Percentiles rank a stretch among this genome's conserved stretches.
Evolutionary conservation across 768 basidiomycete genomes (phyloP).

Genomic region (Naematelia encephala): DNA sequence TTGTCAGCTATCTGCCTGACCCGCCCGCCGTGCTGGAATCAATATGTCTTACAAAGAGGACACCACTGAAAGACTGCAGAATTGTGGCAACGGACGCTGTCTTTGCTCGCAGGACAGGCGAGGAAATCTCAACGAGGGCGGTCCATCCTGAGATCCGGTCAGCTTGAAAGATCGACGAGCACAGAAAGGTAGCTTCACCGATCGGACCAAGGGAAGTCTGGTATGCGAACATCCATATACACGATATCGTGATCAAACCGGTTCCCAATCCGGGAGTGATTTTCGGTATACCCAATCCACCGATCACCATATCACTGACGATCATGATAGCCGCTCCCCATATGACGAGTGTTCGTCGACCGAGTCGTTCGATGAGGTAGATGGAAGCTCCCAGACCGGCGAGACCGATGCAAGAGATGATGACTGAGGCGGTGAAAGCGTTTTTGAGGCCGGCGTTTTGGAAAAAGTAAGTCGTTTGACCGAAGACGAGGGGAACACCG

Average conservation of each 20-base stretch:
- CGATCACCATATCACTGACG: constrained; percentile 11
- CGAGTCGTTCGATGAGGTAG: constrained; percentile 26
- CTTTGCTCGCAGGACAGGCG: constrained; percentile 22
- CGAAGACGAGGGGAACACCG: constrained; percentile 7
- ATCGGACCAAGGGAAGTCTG: constrained; percentile 16
- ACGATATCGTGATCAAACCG: constrained; percentile 11
- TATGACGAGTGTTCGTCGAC: constrained; percentile 21
- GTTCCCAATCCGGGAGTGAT: not conserved
- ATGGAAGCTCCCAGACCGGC: constrained; percentile 19
- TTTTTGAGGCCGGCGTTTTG: constrained; percentile 15
- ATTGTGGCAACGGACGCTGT: constrained; percentile 23
- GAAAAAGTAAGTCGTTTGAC: constrained; percentile 22
- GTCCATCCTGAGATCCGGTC: no score
- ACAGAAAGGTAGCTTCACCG: no score
- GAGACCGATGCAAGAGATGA: constrained; percentile 15
- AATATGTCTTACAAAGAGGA: constrained; percentile 27
- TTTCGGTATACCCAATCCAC: constrained; percentile 9
- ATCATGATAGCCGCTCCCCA: not conserved
- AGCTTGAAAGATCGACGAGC: no score
- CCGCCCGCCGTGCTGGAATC: no score
- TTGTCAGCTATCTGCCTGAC: not conserved
- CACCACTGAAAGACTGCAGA: constrained; percentile 16
- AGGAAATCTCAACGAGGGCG: constrained; percentile 26
- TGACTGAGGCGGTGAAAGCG: constrained; percentile 19
- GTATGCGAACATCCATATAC: constrained; percentile 20